Percentiles rank a stretch among this genome's conserved stretches.
phyloP scores from a whole-genome alignment of 129 eudicot genomes.

The Arctium lappa region DNA sequence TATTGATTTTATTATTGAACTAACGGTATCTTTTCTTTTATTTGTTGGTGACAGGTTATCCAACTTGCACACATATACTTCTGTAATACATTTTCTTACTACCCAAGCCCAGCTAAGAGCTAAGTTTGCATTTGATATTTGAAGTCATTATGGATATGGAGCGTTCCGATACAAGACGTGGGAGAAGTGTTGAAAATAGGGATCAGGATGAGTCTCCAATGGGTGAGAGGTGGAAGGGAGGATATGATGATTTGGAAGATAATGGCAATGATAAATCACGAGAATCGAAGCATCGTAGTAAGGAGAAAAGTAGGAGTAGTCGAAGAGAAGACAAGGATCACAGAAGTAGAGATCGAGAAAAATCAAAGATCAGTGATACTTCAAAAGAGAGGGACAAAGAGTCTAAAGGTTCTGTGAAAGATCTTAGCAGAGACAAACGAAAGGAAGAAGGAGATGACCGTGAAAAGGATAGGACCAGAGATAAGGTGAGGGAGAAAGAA shows the following conservation, averaged over 20 bases:
- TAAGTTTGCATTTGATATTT: background rate
- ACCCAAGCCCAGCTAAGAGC: background rate
- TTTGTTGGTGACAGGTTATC: conserved; percentile 14
- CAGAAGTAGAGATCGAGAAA: conserved; percentile 60
- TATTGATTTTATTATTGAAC: background rate
- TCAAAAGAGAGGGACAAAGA: conserved; percentile 60
- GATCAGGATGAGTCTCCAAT: conserved; percentile 44
- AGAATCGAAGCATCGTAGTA: conserved; percentile 64
- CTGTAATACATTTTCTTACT: background rate
- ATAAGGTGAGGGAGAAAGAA: conserved; percentile 57
- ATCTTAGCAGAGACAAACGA: conserved; percentile 45
- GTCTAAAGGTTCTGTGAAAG: conserved; percentile 44
- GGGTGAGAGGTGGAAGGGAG: conserved; percentile 59
- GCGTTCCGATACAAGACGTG: conserved; percentile 39
- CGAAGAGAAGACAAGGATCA: conserved; percentile 69
- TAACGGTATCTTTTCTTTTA: background rate
- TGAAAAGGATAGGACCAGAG: conserved; percentile 54
- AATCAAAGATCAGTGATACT: conserved; percentile 42
- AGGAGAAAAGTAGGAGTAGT: conserved; percentile 75
- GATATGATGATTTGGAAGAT: conserved; percentile 50
- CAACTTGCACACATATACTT: background rate
- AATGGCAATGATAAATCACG: conserved; percentile 38
- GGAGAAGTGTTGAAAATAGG: conserved; percentile 48
- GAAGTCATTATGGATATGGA: conserved; percentile 31
- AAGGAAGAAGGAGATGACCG: conserved; percentile 70